Conservation (phyloP, 1,284 basidiomycete species). For the Apiotrichum porosum region DNA sequence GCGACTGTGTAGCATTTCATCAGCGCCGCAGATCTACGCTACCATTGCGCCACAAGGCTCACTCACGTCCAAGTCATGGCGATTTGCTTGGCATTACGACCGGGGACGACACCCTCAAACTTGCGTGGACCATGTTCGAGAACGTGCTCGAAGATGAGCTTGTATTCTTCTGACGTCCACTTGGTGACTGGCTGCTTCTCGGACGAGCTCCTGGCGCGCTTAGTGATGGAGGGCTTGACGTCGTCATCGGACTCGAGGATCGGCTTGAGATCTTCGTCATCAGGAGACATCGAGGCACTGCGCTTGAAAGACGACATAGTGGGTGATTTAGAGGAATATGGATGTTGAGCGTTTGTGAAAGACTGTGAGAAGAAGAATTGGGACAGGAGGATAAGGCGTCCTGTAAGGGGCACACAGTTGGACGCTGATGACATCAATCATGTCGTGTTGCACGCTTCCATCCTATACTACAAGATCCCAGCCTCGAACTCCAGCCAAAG, state of each 20-base stretch:
- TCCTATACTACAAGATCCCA: too few species aligned
- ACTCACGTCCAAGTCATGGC: conserved; percentile 2
- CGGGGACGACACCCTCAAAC: conserved; percentile 2
- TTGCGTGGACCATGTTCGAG: neutral
- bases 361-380: too few species aligned
- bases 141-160: conserved; percentile 1
- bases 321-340: too few species aligned
- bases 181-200: neutral
- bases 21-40: neutral
- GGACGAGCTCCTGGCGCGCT: neutral
- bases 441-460: too few species aligned
- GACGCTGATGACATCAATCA: too few species aligned
- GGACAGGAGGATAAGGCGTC: too few species aligned
- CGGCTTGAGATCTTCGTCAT: neutral
- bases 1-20: neutral
- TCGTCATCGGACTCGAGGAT: neutral
- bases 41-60: too few species aligned
- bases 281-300: neutral
- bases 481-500: too few species aligned
- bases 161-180: conserved; percentile 6
- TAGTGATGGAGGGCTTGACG: neutral
- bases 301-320: neutral
- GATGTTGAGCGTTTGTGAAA: too few species aligned
- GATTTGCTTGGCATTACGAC: conserved; percentile 1
- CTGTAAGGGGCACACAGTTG: too few species aligned